Percentiles rank a stretch among this genome's conserved stretches.
phyloP scores from a whole-genome alignment of 768 basidiomycete genomes.

The Hygrocybe coccinea region DNA sequence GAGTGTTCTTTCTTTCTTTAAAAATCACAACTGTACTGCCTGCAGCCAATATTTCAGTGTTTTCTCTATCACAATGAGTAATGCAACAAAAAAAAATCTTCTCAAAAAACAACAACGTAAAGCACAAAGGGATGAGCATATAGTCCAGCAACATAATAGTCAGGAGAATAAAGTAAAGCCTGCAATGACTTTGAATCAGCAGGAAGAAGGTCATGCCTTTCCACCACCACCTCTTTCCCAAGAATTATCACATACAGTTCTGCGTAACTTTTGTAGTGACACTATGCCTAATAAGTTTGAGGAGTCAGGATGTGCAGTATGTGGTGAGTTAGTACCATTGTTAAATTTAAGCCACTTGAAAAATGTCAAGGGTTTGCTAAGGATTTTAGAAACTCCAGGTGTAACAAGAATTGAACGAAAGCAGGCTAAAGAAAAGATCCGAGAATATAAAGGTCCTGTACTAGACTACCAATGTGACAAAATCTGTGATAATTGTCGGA shows the following conservation, averaged over 20 bases:
- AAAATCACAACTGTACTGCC: neutral
- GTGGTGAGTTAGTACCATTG: slow-evolving; percentile 18
- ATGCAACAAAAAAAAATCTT: neutral
- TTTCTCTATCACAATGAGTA: neutral
- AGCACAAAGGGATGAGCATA: neutral
- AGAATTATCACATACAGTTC: neutral
- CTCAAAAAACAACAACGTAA: neutral
- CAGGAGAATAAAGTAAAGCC: neutral
- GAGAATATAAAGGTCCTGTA: slow-evolving; percentile 14
- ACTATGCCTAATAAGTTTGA: slow-evolving; percentile 8
- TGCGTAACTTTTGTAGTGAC: neutral
- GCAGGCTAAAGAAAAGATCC: slow-evolving; percentile 4
- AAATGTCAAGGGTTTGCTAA: slow-evolving; percentile 2
- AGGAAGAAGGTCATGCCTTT: slow-evolving; percentile 12
- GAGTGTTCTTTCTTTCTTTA: neutral
- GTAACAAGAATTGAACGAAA: slow-evolving; percentile 8
- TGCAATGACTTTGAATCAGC: slow-evolving; percentile 15
- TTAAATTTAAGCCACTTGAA: slow-evolving; percentile 8
- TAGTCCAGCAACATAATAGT: neutral
- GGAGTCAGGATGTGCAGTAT: slow-evolving; percentile 31
- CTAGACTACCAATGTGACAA: slow-evolving; percentile 8
- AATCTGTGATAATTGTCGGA: slow-evolving; percentile 11
- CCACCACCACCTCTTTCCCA: neutral
- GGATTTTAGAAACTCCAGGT: slow-evolving; percentile 7
- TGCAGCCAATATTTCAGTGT: neutral